phyloP scores from a whole-genome alignment of 176 grass and related monocot species.

The Ampelocalamus luodianensis region DNA sequence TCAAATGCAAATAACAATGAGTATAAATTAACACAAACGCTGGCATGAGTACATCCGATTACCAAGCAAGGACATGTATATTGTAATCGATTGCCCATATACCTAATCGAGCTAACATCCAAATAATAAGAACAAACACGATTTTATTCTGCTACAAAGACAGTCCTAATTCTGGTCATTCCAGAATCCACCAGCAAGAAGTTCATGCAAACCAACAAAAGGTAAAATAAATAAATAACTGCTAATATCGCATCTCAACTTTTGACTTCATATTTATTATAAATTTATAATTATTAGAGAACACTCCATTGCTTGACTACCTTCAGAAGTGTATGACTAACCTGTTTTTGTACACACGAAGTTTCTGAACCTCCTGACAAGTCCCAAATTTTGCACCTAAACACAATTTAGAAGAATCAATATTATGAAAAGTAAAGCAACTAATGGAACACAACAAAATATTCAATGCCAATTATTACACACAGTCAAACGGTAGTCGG shows the following conservation, averaged over 20 bases:
- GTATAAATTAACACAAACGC: constrained; percentile 7
- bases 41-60: neutral
- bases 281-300: constrained; percentile 31
- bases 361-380: constrained; percentile 90
- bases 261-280: constrained; percentile 25
- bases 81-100: neutral
- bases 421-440: constrained; percentile 44
- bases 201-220: neutral
- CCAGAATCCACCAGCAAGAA: constrained; percentile 24
- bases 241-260: constrained; percentile 32
- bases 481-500: constrained; percentile 16
- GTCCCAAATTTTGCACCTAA: constrained; percentile 89
- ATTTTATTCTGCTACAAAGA: neutral
- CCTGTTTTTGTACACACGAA: constrained; percentile 82
- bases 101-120: neutral
- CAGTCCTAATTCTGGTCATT: neutral
- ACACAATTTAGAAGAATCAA: constrained; percentile 52
- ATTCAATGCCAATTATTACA: constrained; percentile 16
- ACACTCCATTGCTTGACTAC: neutral
- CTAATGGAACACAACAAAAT: constrained; percentile 18
- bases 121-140: constrained; percentile 1
- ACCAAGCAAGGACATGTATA: constrained; percentile 19
- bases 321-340: constrained; percentile 39
- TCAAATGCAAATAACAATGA: neutral
- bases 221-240: constrained; percentile 25